These are phyloP conservation scores for Candida sithepensis DNA, from an alignment of 805 yeast species.

Conservation along the genomic window DNA sequence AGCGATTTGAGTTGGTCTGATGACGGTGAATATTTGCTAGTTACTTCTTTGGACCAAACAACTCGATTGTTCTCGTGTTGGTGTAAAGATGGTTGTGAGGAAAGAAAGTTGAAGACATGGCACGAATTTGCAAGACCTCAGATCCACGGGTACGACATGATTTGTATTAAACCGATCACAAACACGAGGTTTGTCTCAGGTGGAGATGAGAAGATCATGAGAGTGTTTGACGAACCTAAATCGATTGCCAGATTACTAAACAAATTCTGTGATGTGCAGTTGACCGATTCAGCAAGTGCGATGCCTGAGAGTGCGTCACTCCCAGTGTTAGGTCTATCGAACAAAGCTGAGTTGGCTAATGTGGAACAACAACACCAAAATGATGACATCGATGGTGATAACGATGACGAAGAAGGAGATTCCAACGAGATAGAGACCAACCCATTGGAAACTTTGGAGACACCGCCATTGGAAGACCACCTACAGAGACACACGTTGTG, in stretches of 20 bases:
- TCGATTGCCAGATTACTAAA: constrained; percentile 64
- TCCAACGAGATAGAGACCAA: constrained; percentile 16
- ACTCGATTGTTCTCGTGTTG: constrained; percentile 78
- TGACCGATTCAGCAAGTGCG: not conserved
- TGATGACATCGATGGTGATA: constrained; percentile 39
- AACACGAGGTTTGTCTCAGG: constrained; percentile 76
- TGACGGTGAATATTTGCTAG: constrained; percentile 60
- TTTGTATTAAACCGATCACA: constrained; percentile 62
- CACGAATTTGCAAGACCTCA: constrained; percentile 96
- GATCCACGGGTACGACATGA: constrained; percentile 97
- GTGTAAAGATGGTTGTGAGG: constrained; percentile 32
- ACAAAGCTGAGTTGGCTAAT: constrained; percentile 68
- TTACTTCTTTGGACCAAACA: constrained; percentile 91
- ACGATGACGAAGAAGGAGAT: constrained; percentile 29
- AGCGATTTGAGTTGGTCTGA: constrained; percentile 79
- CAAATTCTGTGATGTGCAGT: constrained; percentile 46
- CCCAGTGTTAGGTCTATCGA: constrained; percentile 91
- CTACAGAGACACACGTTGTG: constrained; percentile 87
- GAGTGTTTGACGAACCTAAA: constrained; percentile 86
- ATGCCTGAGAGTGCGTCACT: constrained; percentile 84
- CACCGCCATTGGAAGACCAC: constrained; percentile 87
- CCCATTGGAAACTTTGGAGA: constrained; percentile 39
- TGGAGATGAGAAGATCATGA: constrained; percentile 89
- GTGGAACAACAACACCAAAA: constrained; percentile 36
- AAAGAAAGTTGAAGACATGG: constrained; percentile 49